Conservation (phyloP, 345 rosid genomes). For the Psidium friedrichsthalianum region DNA sequence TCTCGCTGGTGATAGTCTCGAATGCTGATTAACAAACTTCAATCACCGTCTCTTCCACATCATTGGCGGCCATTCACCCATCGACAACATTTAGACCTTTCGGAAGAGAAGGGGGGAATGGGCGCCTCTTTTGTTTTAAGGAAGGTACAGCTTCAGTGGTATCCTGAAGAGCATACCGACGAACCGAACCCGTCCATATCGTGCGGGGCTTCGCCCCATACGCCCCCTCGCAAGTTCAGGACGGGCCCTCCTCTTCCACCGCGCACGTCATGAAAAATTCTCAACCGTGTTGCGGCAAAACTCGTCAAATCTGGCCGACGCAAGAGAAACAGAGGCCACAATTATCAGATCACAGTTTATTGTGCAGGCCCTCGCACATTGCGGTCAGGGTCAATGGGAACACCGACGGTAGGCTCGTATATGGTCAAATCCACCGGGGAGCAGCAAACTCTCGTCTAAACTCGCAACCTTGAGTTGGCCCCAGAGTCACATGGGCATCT, state of each 20-base stretch:
- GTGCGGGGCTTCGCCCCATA: neutral
- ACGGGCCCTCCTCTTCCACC: neutral
- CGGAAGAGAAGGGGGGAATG: neutral
- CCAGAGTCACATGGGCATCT: neutral
- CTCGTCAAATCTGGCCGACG: neutral
- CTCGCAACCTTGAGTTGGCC: neutral
- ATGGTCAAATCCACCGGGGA: neutral
- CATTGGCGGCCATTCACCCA: neutral
- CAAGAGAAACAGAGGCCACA: neutral
- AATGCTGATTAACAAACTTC: neutral
- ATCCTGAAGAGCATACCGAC: neutral
- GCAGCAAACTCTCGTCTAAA: neutral
- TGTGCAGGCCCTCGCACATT: neutral
- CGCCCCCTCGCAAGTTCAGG: neutral
- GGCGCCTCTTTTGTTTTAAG: neutral
- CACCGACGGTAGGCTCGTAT: neutral
- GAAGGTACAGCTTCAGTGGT: neutral
- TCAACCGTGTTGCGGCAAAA: neutral
- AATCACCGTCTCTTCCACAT: neutral
- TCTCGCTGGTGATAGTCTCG: neutral
- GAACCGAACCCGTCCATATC: neutral
- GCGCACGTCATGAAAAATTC: neutral
- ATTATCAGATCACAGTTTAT: neutral
- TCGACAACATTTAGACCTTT: neutral
- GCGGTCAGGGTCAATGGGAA: neutral